Base-by-base conservation (phyloP, 2,329 filamentous ascomycete species). In the Metarhizium guizhouense region DNA sequence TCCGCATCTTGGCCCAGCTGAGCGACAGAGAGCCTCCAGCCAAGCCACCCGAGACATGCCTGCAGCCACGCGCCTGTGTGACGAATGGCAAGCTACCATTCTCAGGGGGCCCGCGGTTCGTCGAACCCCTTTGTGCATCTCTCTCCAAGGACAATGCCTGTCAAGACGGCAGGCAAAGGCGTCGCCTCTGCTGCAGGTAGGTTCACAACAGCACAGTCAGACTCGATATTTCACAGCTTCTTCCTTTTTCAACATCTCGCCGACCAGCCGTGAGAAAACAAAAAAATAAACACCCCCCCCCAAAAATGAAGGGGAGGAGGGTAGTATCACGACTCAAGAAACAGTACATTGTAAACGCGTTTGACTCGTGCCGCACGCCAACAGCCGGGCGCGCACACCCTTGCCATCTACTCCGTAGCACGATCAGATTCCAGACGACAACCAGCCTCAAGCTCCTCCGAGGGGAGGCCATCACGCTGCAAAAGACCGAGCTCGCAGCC, bases 41-140 rank as follows among this genome's bases (percentile, higher is more conserved):
- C 40, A 13, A 47, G 5, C 53, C 36, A 52, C 53, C 53, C 53
- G 53, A 54, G 47, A 55, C 54, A 52, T 11, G 32, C 32, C 49
- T 51, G 56, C 56, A 59, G 56, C 58, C 56, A 59, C 56, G 58
- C 58, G 58, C 56, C 54, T 59, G 54, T 30, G 50, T 47, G 40
- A 20, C 58, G 58, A 59, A 59, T 58, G 11, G 52, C 20, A 42
- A 14, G 14, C 14, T 6, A 0, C 50, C 11, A 30, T n/a, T 29
- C 20, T 52, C 45, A 48, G 45, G 45, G 25, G 20, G 8, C 11
- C 7, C 4, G 25, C 5, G 34, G 8, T 6, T 13, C 40, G 14
- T 30, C 34, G 25, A 42, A 3, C 34, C 25, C 25, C 25, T 25
- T 25, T 25, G 25, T 25, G 25, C 25, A 25, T 25, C 25, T 25